phyloP scores from a whole-genome alignment of 106 monocot genomes.

The Iris macrosiphon region DNA sequence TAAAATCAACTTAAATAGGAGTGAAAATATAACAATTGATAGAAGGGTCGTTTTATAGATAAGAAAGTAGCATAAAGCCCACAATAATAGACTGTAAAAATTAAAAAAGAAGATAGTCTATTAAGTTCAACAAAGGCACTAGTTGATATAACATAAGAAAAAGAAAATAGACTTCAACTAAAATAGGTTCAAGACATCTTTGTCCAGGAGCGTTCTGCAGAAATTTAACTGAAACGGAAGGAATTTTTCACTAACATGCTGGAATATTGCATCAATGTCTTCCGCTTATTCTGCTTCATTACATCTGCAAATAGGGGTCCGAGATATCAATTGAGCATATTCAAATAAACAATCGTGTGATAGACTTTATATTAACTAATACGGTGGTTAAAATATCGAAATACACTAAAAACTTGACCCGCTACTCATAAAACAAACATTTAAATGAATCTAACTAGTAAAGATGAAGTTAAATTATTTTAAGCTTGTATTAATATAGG shows the following conservation, averaged over 20 bases:
- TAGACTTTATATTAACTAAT: neutral
- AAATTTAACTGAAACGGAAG: neutral
- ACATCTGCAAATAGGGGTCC: constrained; percentile 4
- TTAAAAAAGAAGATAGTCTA: neutral
- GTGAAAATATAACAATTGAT: neutral
- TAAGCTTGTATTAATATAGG: too few species aligned
- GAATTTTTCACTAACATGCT: neutral
- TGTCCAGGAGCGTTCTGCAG: neutral
- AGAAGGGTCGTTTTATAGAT: neutral
- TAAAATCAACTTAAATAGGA: neutral
- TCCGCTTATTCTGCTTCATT: constrained; percentile 8
- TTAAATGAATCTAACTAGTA: too few species aligned
- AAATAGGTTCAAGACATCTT: neutral
- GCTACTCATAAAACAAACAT: too few species aligned
- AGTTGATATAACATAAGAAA: neutral
- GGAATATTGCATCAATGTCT: neutral
- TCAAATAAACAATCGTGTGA: neutral
- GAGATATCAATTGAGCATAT: neutral
- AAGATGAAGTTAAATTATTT: too few species aligned
- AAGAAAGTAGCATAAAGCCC: neutral
- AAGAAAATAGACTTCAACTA: too few species aligned
- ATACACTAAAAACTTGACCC: constrained; percentile 1
- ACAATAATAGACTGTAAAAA: neutral
- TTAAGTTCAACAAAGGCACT: neutral
- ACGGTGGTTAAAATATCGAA: neutral